Percentiles rank a stretch among this genome's conserved stretches.
Evolutionary conservation across 1,284 basidiomycete genomes (phyloP).

Genomic region (Papiliotrema fonsecae): DNA sequence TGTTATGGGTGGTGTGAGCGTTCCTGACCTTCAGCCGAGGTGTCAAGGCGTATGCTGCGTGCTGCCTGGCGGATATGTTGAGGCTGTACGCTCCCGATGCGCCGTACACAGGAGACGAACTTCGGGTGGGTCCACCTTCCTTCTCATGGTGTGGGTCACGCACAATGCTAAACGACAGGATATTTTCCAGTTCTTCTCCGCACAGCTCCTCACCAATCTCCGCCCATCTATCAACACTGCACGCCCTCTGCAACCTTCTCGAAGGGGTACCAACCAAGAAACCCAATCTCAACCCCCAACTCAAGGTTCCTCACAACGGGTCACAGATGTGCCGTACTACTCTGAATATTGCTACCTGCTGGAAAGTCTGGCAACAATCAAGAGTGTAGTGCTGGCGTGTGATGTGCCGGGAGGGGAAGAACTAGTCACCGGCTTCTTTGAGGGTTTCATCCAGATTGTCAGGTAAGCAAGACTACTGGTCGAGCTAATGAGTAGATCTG

Average conservation of each 20-base stretch:
- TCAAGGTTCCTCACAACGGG: conserved; percentile 47
- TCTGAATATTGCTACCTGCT: conserved; percentile 88
- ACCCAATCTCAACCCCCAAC: conserved; percentile 12
- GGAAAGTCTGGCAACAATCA: conserved; percentile 86
- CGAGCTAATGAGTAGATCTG: conserved; percentile 49
- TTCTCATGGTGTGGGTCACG: not conserved
- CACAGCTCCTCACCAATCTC: conserved; percentile 71
- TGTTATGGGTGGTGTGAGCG: not conserved
- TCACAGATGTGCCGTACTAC: conserved; percentile 59
- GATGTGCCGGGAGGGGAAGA: conserved; percentile 84
- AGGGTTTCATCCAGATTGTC: conserved; percentile 73
- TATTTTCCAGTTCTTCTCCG: conserved; percentile 91
- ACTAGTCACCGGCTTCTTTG: conserved; percentile 76
- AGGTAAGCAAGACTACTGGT: conserved; percentile 41
- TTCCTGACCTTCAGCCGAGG: conserved; percentile 50
- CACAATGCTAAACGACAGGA: conserved; percentile 54
- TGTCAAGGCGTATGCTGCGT: conserved; percentile 88
- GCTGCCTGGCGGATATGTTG: conserved; percentile 90
- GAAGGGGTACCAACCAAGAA: conserved; percentile 18
- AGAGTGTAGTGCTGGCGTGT: conserved; percentile 88
- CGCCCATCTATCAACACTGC: conserved; percentile 53
- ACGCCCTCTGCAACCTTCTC: conserved; percentile 24
- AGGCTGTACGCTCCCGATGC: conserved; percentile 94
- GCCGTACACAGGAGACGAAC: conserved; percentile 81
- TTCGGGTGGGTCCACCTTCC: conserved; percentile 50